Conservation (phyloP, 2,329 filamentous ascomycete species). For the Proliferodiscus dingleyae region DNA sequence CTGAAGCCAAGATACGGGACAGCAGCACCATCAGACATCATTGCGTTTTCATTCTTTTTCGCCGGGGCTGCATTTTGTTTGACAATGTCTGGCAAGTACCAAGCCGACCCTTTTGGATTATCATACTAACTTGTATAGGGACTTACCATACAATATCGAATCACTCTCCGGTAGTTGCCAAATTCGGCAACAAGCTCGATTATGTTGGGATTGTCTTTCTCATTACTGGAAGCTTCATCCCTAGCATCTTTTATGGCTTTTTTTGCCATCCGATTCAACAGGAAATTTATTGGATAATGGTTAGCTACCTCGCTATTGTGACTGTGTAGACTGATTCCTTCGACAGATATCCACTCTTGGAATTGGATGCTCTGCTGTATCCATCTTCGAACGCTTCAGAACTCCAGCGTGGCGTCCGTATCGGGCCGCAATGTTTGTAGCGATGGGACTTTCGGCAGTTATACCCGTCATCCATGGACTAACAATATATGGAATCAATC, state of each 20-base stretch:
- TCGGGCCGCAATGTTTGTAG: slow-evolving; percentile 83
- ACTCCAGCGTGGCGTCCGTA: slow-evolving; percentile 80
- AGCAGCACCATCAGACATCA: slow-evolving; percentile 58
- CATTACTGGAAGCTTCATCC: slow-evolving; percentile 88
- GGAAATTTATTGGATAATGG: slow-evolving; percentile 69
- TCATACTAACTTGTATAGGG: too few species aligned
- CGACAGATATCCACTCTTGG: slow-evolving; percentile 72
- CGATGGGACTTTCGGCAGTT: slow-evolving; percentile 77
- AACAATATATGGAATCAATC: slow-evolving; percentile 57
- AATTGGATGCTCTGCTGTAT: slow-evolving; percentile 68
- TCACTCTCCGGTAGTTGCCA: slow-evolving; percentile 72
- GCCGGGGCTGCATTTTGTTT: slow-evolving; percentile 66
- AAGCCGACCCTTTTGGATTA: too few species aligned
- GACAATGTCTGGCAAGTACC: slow-evolving; percentile 67
- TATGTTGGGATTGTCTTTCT: slow-evolving; percentile 90
- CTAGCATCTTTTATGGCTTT: slow-evolving; percentile 83
- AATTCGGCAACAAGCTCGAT: slow-evolving; percentile 87
- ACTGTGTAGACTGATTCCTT: neutral
- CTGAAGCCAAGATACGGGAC: slow-evolving; percentile 62
- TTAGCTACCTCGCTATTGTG: slow-evolving; percentile 37
- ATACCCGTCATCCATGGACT: slow-evolving; percentile 79
- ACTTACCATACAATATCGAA: slow-evolving; percentile 77
- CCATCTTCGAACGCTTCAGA: slow-evolving; percentile 77
- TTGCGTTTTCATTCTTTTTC: slow-evolving; percentile 76
- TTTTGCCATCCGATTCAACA: slow-evolving; percentile 64